These are phyloP conservation scores for Fusarium mangiferae DNA, from an alignment of 2,329 filamentous ascomycete species.

Conservation along the genomic window DNA sequence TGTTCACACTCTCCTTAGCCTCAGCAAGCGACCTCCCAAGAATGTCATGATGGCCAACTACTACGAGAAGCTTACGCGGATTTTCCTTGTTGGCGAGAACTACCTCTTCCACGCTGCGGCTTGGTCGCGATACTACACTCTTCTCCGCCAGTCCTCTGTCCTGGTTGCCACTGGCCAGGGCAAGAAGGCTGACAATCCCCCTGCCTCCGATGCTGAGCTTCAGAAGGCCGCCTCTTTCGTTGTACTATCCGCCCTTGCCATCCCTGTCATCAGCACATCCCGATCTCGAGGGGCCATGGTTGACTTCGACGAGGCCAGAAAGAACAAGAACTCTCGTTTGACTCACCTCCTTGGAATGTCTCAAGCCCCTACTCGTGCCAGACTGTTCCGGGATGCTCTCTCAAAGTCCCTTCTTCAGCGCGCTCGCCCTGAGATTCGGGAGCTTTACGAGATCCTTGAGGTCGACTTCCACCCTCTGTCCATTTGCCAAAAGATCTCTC, in stretches of 20 bases:
- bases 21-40: slow-evolving; percentile 98
- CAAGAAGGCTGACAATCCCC: slow-evolving; percentile 94
- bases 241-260: slow-evolving; percentile 92
- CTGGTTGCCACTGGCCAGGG: slow-evolving; percentile 85
- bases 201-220: slow-evolving; percentile 87
- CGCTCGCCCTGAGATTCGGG: slow-evolving; percentile 91
- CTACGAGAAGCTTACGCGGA: slow-evolving; percentile 98
- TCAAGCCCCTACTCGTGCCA: slow-evolving; percentile 85
- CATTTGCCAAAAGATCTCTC: slow-evolving; percentile 99
- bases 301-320: slow-evolving; percentile 95
- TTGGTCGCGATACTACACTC: slow-evolving; percentile 97
- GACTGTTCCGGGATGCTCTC: slow-evolving; percentile 93
- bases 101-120: slow-evolving; percentile 99
- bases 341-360: slow-evolving; percentile 96
- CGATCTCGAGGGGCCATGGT: slow-evolving; percentile 95
- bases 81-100: slow-evolving; percentile 99
- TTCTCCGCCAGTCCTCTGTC: slow-evolving; percentile 89
- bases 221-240: slow-evolving; percentile 97
- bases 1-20: slow-evolving; percentile 94
- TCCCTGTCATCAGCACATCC: slow-evolving; percentile 98
- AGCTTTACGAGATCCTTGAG: slow-evolving; percentile 98
- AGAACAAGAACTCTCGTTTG: slow-evolving; percentile 98
- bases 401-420: slow-evolving; percentile 95
- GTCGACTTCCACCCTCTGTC: slow-evolving; percentile 99
- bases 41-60: slow-evolving; percentile 99